phyloP scores from a whole-genome alignment of 2,329 filamentous ascomycete genomes.

The Fusarium sp. region DNA sequence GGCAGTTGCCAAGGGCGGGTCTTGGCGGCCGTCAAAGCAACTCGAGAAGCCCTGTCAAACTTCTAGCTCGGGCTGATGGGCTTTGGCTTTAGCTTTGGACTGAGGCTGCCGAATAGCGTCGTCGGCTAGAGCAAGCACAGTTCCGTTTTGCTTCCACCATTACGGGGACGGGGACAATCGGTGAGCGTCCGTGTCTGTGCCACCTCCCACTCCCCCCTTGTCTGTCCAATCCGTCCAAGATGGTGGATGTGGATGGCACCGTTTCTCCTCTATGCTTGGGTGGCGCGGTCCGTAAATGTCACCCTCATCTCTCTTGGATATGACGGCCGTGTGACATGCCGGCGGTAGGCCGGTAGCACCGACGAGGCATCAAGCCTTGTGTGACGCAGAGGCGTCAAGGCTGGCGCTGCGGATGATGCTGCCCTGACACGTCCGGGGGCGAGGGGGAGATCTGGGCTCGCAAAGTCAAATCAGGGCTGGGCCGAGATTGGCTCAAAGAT shows the following conservation, averaged over 20 bases:
- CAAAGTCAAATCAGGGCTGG: conserved; percentile 6
- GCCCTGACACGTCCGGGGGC: conserved; percentile 29
- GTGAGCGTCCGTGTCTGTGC: conserved; percentile 9
- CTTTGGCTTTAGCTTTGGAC: conserved; percentile 16
- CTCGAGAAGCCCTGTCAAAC: conserved; percentile 40
- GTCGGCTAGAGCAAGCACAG: neutral
- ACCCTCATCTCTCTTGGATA: conserved; percentile 19
- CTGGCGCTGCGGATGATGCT: conserved; percentile 34
- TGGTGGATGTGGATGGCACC: conserved; percentile 16
- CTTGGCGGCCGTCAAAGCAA: conserved; percentile 28
- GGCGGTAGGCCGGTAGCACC: conserved; percentile 34
- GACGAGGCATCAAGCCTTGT: conserved; percentile 22
- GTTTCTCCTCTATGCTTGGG: conserved; percentile 11
- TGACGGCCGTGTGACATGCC: conserved; percentile 27
- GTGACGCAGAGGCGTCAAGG: conserved; percentile 8
- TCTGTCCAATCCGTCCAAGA: neutral
- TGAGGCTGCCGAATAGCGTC: neutral
- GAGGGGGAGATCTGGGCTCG: conserved; percentile 12
- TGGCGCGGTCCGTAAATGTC: conserved; percentile 27
- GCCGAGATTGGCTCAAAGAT: neutral
- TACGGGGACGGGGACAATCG: neutral
- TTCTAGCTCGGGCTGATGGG: conserved; percentile 38
- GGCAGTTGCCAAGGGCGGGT: conserved; percentile 18
- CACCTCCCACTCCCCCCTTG: neutral
- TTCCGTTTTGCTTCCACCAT: conserved; percentile 6